Evolutionary conservation across 2,329 filamentous ascomycete species (phyloP), one percentile per base, ranked within the genome.

Genomic region (Pseudocercospora fijiensis): DNA sequence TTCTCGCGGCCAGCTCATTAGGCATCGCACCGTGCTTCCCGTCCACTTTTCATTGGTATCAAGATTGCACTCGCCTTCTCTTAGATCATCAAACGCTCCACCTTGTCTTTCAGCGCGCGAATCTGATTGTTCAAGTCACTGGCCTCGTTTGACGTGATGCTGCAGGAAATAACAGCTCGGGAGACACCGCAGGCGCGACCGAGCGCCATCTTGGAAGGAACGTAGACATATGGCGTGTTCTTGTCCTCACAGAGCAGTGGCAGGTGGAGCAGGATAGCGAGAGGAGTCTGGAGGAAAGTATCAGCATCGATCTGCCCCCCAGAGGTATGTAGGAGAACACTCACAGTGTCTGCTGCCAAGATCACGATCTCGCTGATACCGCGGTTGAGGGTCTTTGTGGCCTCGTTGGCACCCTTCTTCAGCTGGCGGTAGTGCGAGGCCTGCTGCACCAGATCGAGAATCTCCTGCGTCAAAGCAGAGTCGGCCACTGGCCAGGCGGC

Each of bases 1-100:
- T 30, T 13, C 8, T 10, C 24, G 10, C 51, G 5, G 22, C 51
- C 26, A 8, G 16, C 16, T 18, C 45, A 22, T 51, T 8, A 51
- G 45, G 13, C 45, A 13, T 24, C 24, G 13, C 5, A 22, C 11
- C 45, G 45, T 26, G 45, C 20, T n/a, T 22, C 24, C 16, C 20
- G 18, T 26, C 10, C n/a, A n/a, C n/a, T n/a, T n/a, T n/a, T 47
- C n/a, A 9, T n/a, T 47, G 43, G n/a, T 9, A 20, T 20, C n/a
- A n/a, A 47, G 43, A 8, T 37, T 37, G 33, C 33, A 49, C 56
- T 43, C 18, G 11, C 41, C 30, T 13, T 26, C 3, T 43, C 30
- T 58, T 68, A 97, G 82, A 97, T 96, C 83, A 94, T 92, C 71
- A 97, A 85, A 73, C 93, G 87, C 85, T 98, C 94, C 61, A 98